A percentile compares a stretch with the other conserved stretches of the same genome.
Conservation (phyloP, 140 eudicot species). For the Ambrosia hybrid region DNA sequence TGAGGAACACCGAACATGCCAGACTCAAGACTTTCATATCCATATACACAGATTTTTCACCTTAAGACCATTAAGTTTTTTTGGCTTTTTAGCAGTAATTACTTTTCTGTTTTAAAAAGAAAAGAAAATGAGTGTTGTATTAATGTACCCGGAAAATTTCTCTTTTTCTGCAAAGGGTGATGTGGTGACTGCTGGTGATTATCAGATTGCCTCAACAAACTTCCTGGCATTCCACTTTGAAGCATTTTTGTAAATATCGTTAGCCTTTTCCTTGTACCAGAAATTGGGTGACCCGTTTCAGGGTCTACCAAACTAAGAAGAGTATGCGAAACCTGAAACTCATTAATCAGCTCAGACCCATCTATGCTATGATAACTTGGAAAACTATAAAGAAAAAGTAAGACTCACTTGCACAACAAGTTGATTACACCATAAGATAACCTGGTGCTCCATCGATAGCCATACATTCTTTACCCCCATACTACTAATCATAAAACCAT, state of each 20-base stretch:
- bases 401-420: slow-evolving; percentile 85
- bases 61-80: slow-evolving; percentile 6
- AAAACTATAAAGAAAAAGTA: slow-evolving; percentile 11
- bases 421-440: slow-evolving; percentile 98
- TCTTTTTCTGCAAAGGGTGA: slow-evolving; percentile 36
- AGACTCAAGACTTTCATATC: slow-evolving; percentile 13
- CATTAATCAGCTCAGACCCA: slow-evolving; percentile 33
- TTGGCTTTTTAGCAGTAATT: slow-evolving; percentile 8
- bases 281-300: slow-evolving; percentile 62
- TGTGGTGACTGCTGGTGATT: slow-evolving; percentile 34
- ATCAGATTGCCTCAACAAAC: slow-evolving; percentile 43
- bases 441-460: slow-evolving; percentile 99
- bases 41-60: slow-evolving; percentile 6
- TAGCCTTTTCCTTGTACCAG: slow-evolving; percentile 56
- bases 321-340: slow-evolving; percentile 86
- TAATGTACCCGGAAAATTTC: slow-evolving; percentile 48
- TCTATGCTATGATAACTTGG: slow-evolving; percentile 6
- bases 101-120: background rate
- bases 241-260: slow-evolving; percentile 80
- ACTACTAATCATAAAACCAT: slow-evolving; percentile 89
- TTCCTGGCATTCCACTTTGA: slow-evolving; percentile 72
- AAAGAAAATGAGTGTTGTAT: background rate
- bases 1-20: slow-evolving; percentile 2
- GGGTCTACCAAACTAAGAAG: slow-evolving; percentile 85
- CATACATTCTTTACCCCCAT: slow-evolving; percentile 89